A percentile compares a stretch with the other conserved stretches of the same genome.
phyloP scores from a whole-genome alignment of 2,329 filamentous ascomycete species.

The Penicillium expansum region DNA sequence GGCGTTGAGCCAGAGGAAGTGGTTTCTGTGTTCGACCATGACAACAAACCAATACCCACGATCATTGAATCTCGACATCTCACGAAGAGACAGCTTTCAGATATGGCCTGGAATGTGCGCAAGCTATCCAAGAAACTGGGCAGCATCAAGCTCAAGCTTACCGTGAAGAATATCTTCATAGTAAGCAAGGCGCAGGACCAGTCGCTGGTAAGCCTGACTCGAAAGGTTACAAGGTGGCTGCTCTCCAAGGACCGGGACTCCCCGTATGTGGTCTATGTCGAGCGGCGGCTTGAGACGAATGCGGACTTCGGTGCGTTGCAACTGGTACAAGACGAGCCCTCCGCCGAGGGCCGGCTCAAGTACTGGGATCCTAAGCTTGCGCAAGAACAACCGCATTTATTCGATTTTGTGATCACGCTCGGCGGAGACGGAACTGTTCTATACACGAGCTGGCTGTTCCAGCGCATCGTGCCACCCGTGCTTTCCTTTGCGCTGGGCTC shows the following conservation, averaged over 20 bases:
- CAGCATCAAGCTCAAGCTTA: constrained; percentile 76
- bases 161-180: constrained; percentile 79
- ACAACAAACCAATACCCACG: constrained; percentile 32
- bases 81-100: constrained; percentile 90
- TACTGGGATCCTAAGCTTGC: constrained; percentile 86
- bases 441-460: constrained; percentile 95
- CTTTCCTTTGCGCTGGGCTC: constrained; percentile 89
- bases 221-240: constrained; percentile 77
- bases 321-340: constrained; percentile 61
- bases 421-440: constrained; percentile 96
- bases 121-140: constrained; percentile 84
- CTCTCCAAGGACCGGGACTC: constrained; percentile 66
- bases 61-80: constrained; percentile 68
- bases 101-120: constrained; percentile 95
- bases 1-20: constrained; percentile 21
- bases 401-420: constrained; percentile 90
- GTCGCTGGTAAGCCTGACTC: constrained; percentile 71
- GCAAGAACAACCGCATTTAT: constrained; percentile 72
- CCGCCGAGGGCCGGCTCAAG: constrained; percentile 59
- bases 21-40: constrained; percentile 27
- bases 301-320: constrained; percentile 70
- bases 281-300: constrained; percentile 70
- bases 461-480: constrained; percentile 89
- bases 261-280: constrained; percentile 75
- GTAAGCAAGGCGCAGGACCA: constrained; percentile 90